phyloP scores from a whole-genome alignment of 129 eudicot genomes.

The Daucus carota region DNA sequence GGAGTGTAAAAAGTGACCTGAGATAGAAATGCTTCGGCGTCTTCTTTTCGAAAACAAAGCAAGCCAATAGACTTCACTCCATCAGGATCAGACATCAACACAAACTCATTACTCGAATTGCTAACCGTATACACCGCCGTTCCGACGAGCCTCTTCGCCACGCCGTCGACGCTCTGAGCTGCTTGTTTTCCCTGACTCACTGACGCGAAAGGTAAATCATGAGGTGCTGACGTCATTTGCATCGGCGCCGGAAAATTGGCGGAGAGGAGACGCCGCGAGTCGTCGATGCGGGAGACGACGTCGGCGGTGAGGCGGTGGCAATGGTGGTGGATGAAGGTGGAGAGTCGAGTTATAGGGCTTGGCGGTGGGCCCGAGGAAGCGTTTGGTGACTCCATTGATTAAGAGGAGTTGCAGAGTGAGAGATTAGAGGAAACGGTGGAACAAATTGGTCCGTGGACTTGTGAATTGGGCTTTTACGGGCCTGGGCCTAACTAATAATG shows the following conservation, averaged over 20 bases:
- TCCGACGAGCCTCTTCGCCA: slow-evolving; percentile 71
- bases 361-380: slow-evolving; percentile 27
- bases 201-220: slow-evolving; percentile 62
- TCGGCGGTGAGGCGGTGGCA: slow-evolving; percentile 43
- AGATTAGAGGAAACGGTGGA: neutral
- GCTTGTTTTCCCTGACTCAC: slow-evolving; percentile 27
- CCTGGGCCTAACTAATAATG: neutral
- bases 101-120: slow-evolving; percentile 80
- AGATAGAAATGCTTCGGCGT: slow-evolving; percentile 84
- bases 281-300: slow-evolving; percentile 47
- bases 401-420: neutral
- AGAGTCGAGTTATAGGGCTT: slow-evolving; percentile 44
- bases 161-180: slow-evolving; percentile 43
- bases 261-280: slow-evolving; percentile 23
- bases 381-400: slow-evolving; percentile 47
- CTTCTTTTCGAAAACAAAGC: slow-evolving; percentile 87
- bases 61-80: slow-evolving; percentile 76
- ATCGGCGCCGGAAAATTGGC: slow-evolving; percentile 19
- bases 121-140: slow-evolving; percentile 83
- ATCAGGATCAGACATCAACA: slow-evolving; percentile 71
- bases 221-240: slow-evolving; percentile 3
- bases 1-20: neutral
- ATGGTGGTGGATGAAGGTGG: slow-evolving; percentile 59
- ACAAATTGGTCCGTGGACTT: neutral
- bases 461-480: neutral